These are phyloP conservation scores for Aspergillus clavatus DNA, from an alignment of 2,329 filamentous ascomycete species.

Conservation along the genomic window DNA sequence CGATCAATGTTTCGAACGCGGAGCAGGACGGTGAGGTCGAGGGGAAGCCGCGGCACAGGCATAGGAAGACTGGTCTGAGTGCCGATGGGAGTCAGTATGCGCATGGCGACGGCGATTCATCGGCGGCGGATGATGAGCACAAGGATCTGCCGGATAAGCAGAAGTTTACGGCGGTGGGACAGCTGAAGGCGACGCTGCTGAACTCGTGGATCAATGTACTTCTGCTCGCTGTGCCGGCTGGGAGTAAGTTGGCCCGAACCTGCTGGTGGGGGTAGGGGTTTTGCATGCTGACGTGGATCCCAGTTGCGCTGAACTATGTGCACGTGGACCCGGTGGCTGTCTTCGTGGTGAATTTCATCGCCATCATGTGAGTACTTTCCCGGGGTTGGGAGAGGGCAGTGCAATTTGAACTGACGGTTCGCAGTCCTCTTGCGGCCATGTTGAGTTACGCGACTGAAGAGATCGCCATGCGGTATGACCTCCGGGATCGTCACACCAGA, in stretches of 20 bases:
- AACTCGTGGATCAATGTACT: slow-evolving; percentile 84
- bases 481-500: not conserved
- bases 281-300: too few relatives aligned
- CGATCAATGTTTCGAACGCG: slow-evolving; percentile 26
- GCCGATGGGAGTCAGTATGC: slow-evolving; percentile 12
- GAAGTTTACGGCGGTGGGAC: slow-evolving; percentile 36
- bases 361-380: slow-evolving; percentile 58
- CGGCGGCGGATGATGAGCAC: slow-evolving; percentile 4
- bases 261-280: too few relatives aligned
- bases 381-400: too few relatives aligned
- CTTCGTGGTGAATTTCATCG: slow-evolving; percentile 89
- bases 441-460: slow-evolving; percentile 87
- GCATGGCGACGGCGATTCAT: slow-evolving; percentile 9
- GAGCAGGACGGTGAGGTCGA: slow-evolving; percentile 12
- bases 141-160: slow-evolving; percentile 22
- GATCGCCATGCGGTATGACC: slow-evolving; percentile 55
- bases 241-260: slow-evolving; percentile 52
- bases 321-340: slow-evolving; percentile 57
- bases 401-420: slow-evolving; percentile 1
- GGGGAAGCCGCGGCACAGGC: slow-evolving; percentile 24
- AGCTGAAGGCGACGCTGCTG: slow-evolving; percentile 64
- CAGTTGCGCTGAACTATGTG: slow-evolving; percentile 65
- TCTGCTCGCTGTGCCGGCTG: slow-evolving; percentile 70
- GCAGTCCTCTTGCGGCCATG: slow-evolving; percentile 70
- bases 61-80: slow-evolving; percentile 21